Evolutionary conservation across 2,329 filamentous ascomycete genomes (phyloP).

Genomic region (Cladosporium sphaerospermum): DNA sequence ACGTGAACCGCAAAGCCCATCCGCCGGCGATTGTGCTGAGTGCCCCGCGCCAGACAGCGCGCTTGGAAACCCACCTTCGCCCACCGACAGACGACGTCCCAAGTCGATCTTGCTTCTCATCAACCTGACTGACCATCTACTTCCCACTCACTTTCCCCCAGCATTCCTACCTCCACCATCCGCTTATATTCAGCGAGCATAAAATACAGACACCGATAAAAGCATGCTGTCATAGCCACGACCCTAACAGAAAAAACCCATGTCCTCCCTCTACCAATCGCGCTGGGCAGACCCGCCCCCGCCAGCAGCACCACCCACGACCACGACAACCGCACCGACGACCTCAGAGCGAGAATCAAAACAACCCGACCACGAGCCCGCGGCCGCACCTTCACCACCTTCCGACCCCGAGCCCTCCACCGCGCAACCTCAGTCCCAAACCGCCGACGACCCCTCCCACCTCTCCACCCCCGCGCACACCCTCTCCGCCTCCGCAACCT

Average conservation of each 20-base stretch:
- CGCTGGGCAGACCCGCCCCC: conserved; percentile 7
- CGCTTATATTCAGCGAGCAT: too few relatives aligned
- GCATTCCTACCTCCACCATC: too few relatives aligned
- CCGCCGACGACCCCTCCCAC: neutral
- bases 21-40: too few relatives aligned
- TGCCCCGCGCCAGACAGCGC: too few relatives aligned
- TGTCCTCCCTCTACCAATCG: conserved; percentile 6
- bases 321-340: neutral
- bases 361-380: neutral
- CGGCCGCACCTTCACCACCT: neutral
- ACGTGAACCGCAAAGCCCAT: too few relatives aligned
- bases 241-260: neutral
- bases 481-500: conserved; percentile 8
- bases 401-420: neutral
- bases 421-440: neutral
- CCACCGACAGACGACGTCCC: too few relatives aligned
- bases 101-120: neutral
- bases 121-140: too few relatives aligned
- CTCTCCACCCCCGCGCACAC: conserved; percentile 3
- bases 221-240: neutral
- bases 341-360: neutral
- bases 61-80: too few relatives aligned
- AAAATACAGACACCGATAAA: neutral
- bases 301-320: neutral
- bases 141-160: too few relatives aligned